These are phyloP conservation scores for Conoideocrella luteorostrata DNA, from an alignment of 2,329 filamentous ascomycete genomes.

Conservation along the genomic window DNA sequence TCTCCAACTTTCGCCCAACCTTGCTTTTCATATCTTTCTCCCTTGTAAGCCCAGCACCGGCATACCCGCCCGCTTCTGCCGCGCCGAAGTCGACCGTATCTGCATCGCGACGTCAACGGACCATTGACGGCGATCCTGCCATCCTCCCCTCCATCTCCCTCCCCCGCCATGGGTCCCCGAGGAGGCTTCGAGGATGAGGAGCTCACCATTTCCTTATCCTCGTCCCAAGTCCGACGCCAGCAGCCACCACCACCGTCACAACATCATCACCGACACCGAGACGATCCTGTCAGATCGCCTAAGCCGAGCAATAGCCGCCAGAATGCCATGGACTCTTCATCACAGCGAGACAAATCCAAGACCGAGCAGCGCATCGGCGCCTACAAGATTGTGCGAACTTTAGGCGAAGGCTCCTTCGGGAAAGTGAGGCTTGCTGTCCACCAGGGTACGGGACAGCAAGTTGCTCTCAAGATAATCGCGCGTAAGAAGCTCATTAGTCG, in stretches of 20 bases:
- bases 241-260: slow-evolving; percentile 22
- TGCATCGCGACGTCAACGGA: background rate
- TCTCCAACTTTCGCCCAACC: slow-evolving; percentile 2
- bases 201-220: slow-evolving; percentile 69
- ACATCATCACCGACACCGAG: slow-evolving; percentile 18
- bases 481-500: slow-evolving; percentile 92
- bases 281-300: slow-evolving; percentile 18
- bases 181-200: slow-evolving; percentile 72
- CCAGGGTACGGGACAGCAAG: slow-evolving; percentile 85
- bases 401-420: slow-evolving; percentile 95
- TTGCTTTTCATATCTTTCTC: background rate
- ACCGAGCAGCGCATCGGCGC: slow-evolving; percentile 82
- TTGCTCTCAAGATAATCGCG: slow-evolving; percentile 96
- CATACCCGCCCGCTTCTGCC: background rate
- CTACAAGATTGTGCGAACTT: slow-evolving; percentile 83
- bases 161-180: slow-evolving; percentile 40
- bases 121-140: background rate
- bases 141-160: background rate
- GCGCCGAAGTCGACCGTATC: background rate
- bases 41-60: background rate
- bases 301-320: slow-evolving; percentile 20
- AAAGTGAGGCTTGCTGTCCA: slow-evolving; percentile 98
- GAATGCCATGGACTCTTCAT: slow-evolving; percentile 27
- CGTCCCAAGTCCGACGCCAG: slow-evolving; percentile 54
- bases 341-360: slow-evolving; percentile 42